Conservation (phyloP, 139 green algal genomes). For the Coccomyxa sp. region DNA sequence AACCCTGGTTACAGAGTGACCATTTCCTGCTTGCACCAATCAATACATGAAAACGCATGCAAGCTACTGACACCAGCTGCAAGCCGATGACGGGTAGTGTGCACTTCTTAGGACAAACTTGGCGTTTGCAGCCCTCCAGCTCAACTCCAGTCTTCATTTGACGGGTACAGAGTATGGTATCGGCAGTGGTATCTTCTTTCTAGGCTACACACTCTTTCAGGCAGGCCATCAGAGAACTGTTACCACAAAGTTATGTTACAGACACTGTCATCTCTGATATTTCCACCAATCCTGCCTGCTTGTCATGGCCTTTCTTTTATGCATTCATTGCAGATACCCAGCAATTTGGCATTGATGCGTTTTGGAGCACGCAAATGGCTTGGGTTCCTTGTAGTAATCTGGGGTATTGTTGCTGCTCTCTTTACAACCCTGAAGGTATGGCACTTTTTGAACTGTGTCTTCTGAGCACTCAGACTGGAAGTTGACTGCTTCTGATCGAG, state of each 20-base stretch:
- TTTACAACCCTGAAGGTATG: conserved; percentile 38
- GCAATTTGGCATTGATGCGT: conserved; percentile 29
- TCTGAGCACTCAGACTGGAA: too few species aligned
- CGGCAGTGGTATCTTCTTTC: conserved; percentile 64
- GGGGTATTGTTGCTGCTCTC: conserved; percentile 48
- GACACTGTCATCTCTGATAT: background rate
- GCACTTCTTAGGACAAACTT: conserved; percentile 42
- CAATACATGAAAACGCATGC: too few species aligned
- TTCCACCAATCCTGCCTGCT: background rate
- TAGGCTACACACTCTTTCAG: conserved; percentile 42
- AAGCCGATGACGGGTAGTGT: background rate
- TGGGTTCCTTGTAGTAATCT: conserved; percentile 32
- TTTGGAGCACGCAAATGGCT: conserved; percentile 55
- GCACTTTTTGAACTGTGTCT: background rate
- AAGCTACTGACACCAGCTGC: too few species aligned
- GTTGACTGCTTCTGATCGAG: too few species aligned
- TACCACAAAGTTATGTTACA: background rate
- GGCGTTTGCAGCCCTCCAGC: conserved; percentile 55
- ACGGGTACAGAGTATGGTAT: conserved; percentile 51
- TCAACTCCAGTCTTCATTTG: conserved; percentile 50
- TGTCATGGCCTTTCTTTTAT: background rate
- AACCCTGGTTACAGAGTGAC: too few species aligned
- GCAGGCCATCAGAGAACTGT: background rate
- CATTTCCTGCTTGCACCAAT: too few species aligned
- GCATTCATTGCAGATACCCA: conserved; percentile 43